Base-by-base conservation (phyloP, 805 yeast genomes). In the Lachancea waltii region DNA sequence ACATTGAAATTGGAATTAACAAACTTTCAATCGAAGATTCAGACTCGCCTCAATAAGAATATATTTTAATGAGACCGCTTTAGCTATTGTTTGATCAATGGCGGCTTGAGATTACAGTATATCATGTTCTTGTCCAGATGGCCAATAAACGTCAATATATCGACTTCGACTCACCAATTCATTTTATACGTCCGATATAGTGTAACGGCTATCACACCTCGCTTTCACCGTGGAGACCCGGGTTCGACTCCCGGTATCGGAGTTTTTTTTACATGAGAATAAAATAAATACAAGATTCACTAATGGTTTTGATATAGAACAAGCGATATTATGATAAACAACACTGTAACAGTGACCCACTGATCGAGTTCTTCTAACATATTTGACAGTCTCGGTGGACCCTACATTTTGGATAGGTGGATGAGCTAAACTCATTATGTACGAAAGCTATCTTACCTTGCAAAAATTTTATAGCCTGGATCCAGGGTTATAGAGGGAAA, bases 191-290 rank as follows among this genome's bases (percentile, higher is more conserved):
- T 48, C 51, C 51, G 51, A 49, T 49, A 47, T 49, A 48, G 54
- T 49, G 54, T 49, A 49, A 49, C 54, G 54, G 54, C 54, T 48
- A 49, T 47, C 51, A 49, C 51, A 48, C 44, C 54, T 45, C 54
- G 53, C 50, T 48, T 48, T 48, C 53, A 48, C 53, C 50, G 50
- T 47, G 50, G 50, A 47, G 50, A 48, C 50, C 53, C 47, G 53
- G 50, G 53, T 48, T 48, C 53, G 50, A 48, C 53, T 48, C 53
- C 50, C 50, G 50, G 51, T 48, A 46, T 49, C 51, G 54, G 51
- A 49, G 50, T 33, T 34, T 36, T 24, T 23, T 46, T 36, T 11
- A n/a, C n/a, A n/a, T n/a, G n/a, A n/a, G n/a, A n/a, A n/a, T n/a
- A n/a, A n/a, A n/a, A n/a, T n/a, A n/a, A n/a, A n/a, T n/a, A n/a